phyloP scores from a whole-genome alignment of 768 basidiomycete species.

The Lyophyllum decastes region DNA sequence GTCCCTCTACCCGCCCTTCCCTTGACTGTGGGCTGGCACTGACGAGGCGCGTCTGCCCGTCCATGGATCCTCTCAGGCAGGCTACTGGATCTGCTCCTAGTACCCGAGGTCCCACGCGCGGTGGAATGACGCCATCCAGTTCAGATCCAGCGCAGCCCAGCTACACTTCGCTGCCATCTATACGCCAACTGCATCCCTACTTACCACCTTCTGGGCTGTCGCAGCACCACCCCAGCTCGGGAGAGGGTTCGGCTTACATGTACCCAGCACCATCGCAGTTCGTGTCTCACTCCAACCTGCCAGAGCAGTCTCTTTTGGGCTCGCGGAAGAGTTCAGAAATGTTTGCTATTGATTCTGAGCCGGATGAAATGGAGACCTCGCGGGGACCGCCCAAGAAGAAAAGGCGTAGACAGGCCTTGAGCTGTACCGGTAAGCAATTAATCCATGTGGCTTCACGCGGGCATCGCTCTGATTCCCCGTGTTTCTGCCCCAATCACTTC shows the following conservation, averaged over 20 bases:
- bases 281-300: conserved; percentile 26
- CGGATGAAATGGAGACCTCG: conserved; percentile 49
- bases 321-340: conserved; percentile 30
- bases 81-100: conserved; percentile 9
- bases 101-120: conserved; percentile 24
- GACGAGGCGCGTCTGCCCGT: neutral
- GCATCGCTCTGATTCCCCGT: conserved; percentile 10
- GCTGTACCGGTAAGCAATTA: conserved; percentile 72
- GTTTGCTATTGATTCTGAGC: conserved; percentile 55
- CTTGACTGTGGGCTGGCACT: conserved; percentile 5
- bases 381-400: conserved; percentile 79
- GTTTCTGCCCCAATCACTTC: conserved; percentile 21
- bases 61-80: conserved; percentile 17
- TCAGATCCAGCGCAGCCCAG: conserved; percentile 20
- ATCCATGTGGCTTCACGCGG: conserved; percentile 13
- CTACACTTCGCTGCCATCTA: conserved; percentile 54
- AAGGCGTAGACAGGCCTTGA: conserved; percentile 77
- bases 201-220: conserved; percentile 53
- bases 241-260: conserved; percentile 19
- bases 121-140: conserved; percentile 20
- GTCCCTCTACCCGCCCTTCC: conserved; percentile 15
- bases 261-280: conserved; percentile 27
- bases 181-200: conserved; percentile 68
- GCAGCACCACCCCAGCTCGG: conserved; percentile 21
- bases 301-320: conserved; percentile 19